Evolutionary conservation across 2,329 filamentous ascomycete genomes (phyloP).

Genomic region (Pseudopyrenochaeta lycopersici): DNA sequence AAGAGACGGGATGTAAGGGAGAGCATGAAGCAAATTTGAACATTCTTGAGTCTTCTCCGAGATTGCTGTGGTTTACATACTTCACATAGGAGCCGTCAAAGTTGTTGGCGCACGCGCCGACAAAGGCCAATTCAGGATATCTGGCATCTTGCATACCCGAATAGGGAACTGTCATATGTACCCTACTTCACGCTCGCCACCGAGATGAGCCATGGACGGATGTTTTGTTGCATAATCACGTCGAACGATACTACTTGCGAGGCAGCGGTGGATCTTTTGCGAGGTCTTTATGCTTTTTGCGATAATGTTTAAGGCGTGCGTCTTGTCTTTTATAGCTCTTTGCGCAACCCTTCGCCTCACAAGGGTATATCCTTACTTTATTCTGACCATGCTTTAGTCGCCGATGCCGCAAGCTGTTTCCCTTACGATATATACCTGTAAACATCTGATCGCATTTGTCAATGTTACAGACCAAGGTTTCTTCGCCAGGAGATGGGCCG

Average conservation of each 20-base stretch:
- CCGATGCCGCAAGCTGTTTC: slow-evolving; percentile 6
- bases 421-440: slow-evolving; percentile 1
- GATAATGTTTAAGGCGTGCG: slow-evolving; percentile 16
- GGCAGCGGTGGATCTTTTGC: background rate
- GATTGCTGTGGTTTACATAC: too few species aligned
- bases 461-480: background rate
- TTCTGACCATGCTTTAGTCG: slow-evolving; percentile 3
- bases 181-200: too few species aligned
- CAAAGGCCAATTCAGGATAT: too few species aligned
- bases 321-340: slow-evolving; percentile 12
- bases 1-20: background rate
- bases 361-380: background rate
- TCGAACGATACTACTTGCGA: background rate
- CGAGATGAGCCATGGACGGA: background rate
- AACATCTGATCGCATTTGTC: background rate
- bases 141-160: background rate
- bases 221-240: background rate
- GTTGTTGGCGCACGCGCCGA: background rate
- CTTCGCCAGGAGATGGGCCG: background rate
- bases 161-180: background rate
- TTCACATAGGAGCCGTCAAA: background rate
- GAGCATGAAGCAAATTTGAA: background rate
- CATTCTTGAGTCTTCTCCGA: background rate
- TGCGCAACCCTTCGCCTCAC: background rate
- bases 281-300: slow-evolving; percentile 2